Base-by-base conservation (phyloP, 371 early-diverging fungal genomes). In the Mucor plumbeus region DNA sequence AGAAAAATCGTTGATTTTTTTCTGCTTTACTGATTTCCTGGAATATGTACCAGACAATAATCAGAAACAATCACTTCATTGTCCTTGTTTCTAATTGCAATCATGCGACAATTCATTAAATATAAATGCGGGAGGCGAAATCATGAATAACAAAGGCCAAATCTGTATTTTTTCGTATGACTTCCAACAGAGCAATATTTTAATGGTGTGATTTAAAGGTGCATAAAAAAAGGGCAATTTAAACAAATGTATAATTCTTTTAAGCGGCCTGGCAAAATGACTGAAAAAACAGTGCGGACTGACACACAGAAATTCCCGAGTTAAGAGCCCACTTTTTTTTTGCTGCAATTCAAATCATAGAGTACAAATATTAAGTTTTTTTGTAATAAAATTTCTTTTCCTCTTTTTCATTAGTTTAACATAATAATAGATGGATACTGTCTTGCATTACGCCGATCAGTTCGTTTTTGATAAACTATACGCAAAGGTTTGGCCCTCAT, bases 391-490 rank as follows among this genome's bases (percentile, higher is more conserved):
- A 50, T 54, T 62, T 43, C 39, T 40, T 34, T 19, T 48, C 19
- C 13, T 60, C 26, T 59, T 38, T 38, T 15, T 59, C 31, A 59
- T 58, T 63, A 36, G 50, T 17, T 57, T n/a, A 43, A 31, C 36
- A 64, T 31, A 44, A 31, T 35, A 44, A n/a, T 62, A 41, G 57
- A 94, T 94, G 95, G 95, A 95, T 67, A 71, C 87, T 35, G 82
- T 90, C 15, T 82, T 95, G 68, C 82, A 89, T 47, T 75, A 77
- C 56, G 78, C 86, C 34, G 93, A 95, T 77, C 70, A 80, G 15
- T 76, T 77, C 59, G 67, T 85, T 54, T 75, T 90, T 69, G 87
- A 92, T 75, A 53, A 64, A 19, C 56, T 88, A 54, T 92, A 90
- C 71, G 68, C 76, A 7, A 71, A 69, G 63, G 15, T 69, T 2